phyloP scores from a whole-genome alignment of 1,284 basidiomycete species.

The Leccinum solheimii region DNA sequence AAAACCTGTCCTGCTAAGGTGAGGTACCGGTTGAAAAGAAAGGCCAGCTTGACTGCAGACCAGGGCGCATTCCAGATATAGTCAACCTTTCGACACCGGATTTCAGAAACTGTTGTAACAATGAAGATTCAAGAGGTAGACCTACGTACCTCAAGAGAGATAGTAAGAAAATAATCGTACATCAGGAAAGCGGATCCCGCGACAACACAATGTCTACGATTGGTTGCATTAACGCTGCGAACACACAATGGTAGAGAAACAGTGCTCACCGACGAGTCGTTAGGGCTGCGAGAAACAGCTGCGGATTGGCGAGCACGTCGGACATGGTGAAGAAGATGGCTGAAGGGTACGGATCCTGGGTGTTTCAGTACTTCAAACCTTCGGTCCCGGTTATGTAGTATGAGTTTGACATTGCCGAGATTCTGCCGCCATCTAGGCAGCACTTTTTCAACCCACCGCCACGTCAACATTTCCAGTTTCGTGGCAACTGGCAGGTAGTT shows the following conservation, averaged over 20 bases:
- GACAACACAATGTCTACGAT: not conserved
- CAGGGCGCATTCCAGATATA: conserved; percentile 18
- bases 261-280: not conserved
- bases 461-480: no score
- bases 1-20: conserved; percentile 9
- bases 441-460: no score
- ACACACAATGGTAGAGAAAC: not conserved
- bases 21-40: conserved; percentile 19
- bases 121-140: not conserved
- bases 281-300: not conserved
- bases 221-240: not conserved
- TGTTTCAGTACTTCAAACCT: no score
- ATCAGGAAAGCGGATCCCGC: conserved; percentile 10
- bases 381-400: no score
- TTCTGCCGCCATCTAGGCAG: no score
- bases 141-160: conserved; percentile 10
- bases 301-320: not conserved
- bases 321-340: not conserved
- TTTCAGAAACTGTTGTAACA: not conserved
- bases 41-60: conserved; percentile 11
- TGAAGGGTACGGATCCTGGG: not conserved
- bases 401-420: no score
- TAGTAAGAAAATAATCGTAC: conserved; percentile 17
- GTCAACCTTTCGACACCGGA: not conserved
- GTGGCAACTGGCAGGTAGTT: no score